Evolutionary conservation across 768 basidiomycete genomes (phyloP).

Genomic region (Collybia nuda): DNA sequence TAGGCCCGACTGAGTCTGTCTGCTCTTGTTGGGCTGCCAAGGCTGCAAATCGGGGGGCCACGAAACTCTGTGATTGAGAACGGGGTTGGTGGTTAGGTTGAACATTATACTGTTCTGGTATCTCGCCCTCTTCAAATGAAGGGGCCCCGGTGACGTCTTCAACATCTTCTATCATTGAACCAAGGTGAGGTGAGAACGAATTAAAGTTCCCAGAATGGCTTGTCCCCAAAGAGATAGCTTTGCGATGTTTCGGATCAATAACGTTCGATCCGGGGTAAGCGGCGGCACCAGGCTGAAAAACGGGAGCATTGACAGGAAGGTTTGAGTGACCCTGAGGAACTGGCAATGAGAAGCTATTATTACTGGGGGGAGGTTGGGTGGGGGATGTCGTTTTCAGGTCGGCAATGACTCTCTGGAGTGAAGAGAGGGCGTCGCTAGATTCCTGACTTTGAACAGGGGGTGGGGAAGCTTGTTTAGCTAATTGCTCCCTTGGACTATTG

Average conservation of each 20-base stretch:
- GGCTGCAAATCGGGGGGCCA: slow-evolving; percentile 86
- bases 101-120: slow-evolving; percentile 54
- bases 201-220: slow-evolving; percentile 61
- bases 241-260: slow-evolving; percentile 72
- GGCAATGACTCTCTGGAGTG: slow-evolving; percentile 90
- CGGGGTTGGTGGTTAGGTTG: slow-evolving; percentile 64
- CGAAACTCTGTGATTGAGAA: slow-evolving; percentile 80
- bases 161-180: slow-evolving; percentile 80
- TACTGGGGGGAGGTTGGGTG: slow-evolving; percentile 40
- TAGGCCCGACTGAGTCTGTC: slow-evolving; percentile 61
- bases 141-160: slow-evolving; percentile 53
- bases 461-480: slow-evolving; percentile 42
- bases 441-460: slow-evolving; percentile 54
- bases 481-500: slow-evolving; percentile 38
- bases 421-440: slow-evolving; percentile 79
- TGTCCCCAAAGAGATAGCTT: slow-evolving; percentile 73
- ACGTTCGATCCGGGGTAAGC: slow-evolving; percentile 49
- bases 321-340: slow-evolving; percentile 48
- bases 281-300: slow-evolving; percentile 71
- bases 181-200: slow-evolving; percentile 77
- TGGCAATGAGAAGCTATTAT: slow-evolving; percentile 45
- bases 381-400: slow-evolving; percentile 88
- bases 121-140: slow-evolving; percentile 77
- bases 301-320: slow-evolving; percentile 65
- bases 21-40: slow-evolving; percentile 74